Evolutionary conservation across 306 rosid species (phyloP).

Genomic region (Begonia peltatifolia): DNA sequence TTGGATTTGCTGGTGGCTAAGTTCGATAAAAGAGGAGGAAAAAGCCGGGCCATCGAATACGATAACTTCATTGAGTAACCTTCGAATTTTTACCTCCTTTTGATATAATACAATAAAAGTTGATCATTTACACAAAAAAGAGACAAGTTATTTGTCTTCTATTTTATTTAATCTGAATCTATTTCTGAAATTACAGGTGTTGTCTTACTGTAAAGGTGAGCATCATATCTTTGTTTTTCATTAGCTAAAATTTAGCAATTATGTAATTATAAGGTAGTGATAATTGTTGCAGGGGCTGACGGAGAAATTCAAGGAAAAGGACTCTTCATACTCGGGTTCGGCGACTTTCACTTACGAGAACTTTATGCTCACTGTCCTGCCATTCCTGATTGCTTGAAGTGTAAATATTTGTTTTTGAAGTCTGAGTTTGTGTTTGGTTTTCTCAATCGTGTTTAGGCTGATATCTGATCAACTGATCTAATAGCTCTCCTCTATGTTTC

Average conservation of each 20-base stretch:
- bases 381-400: slow-evolving; percentile 62
- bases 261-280: neutral
- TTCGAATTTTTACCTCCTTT: neutral
- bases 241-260: neutral
- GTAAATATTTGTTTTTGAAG: neutral
- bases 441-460: too few relatives aligned
- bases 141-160: neutral
- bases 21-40: slow-evolving; percentile 89
- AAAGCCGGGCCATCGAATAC: slow-evolving; percentile 65
- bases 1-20: slow-evolving; percentile 84
- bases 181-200: slow-evolving; percentile 58
- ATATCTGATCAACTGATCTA: too few relatives aligned
- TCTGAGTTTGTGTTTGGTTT: too few relatives aligned
- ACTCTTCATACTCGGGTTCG: slow-evolving; percentile 43
- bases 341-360: slow-evolving; percentile 75
- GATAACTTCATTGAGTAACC: slow-evolving; percentile 89
- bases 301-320: slow-evolving; percentile 93
- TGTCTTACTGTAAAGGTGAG: slow-evolving; percentile 95
- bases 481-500: too few relatives aligned
- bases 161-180: slow-evolving; percentile 1
- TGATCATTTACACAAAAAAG: neutral
- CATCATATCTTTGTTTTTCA: neutral
- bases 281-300: slow-evolving; percentile 63
- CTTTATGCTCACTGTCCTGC: slow-evolving; percentile 91
- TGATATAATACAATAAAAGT: neutral